phyloP scores from a whole-genome alignment of 2,329 filamentous ascomycete genomes.

The Aspergillus proliferans region DNA sequence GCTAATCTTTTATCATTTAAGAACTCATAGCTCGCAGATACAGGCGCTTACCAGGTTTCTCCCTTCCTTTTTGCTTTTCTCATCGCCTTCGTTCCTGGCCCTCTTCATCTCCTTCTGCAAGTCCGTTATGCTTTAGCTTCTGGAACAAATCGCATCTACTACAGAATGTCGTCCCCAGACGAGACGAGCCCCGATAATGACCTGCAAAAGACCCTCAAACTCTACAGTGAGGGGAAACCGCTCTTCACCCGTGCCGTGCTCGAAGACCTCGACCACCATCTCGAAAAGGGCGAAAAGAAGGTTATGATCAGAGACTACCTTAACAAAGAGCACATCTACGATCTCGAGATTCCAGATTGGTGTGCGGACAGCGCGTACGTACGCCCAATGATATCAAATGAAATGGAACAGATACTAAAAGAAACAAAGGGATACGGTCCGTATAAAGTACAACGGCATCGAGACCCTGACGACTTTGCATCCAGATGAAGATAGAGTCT shows the following conservation, averaged over 20 bases:
- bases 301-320: slow-evolving; percentile 13
- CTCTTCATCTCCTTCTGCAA: too few relatives aligned
- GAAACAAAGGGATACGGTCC: slow-evolving; percentile 10
- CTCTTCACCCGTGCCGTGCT: slow-evolving; percentile 17
- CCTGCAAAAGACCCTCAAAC: slow-evolving; percentile 10
- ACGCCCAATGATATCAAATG: background rate
- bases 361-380: slow-evolving; percentile 14
- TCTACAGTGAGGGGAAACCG: slow-evolving; percentile 14
- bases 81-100: too few relatives aligned
- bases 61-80: too few relatives aligned
- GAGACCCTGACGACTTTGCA: slow-evolving; percentile 11
- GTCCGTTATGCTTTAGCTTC: too few relatives aligned
- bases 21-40: too few relatives aligned
- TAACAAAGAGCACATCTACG: slow-evolving; percentile 9
- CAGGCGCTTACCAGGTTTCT: too few relatives aligned
- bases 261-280: slow-evolving; percentile 12
- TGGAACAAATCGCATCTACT: too few relatives aligned
- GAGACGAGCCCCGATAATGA: slow-evolving; percentile 5
- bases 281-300: slow-evolving; percentile 11
- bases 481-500: slow-evolving; percentile 6
- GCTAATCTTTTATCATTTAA: too few relatives aligned
- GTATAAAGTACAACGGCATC: slow-evolving; percentile 15
- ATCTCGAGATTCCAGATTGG: slow-evolving; percentile 10
- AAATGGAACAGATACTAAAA: background rate
- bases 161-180: background rate